Percentiles rank a stretch among this genome's conserved stretches.
phyloP scores from a whole-genome alignment of 371 early-diverging fungal genomes.

The Mortierella sp. region DNA sequence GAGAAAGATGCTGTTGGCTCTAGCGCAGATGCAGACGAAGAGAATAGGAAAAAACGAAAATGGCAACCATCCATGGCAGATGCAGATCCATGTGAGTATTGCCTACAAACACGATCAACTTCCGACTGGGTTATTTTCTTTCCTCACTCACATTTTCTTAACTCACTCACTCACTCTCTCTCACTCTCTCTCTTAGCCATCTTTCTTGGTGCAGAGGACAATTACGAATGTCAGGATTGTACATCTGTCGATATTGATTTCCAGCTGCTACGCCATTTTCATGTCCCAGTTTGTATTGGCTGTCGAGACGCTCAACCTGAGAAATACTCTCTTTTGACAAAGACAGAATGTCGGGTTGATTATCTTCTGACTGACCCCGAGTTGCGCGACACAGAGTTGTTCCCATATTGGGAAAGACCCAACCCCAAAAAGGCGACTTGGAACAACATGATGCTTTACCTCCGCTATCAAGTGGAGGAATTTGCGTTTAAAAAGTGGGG shows the following conservation, averaged over 20 bases:
- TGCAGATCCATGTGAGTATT: constrained; percentile 65
- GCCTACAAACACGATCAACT: neutral
- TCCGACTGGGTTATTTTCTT: neutral
- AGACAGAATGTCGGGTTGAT: constrained; percentile 86
- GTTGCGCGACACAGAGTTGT: constrained; percentile 79
- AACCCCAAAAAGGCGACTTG: constrained; percentile 96
- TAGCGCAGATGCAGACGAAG: constrained; percentile 39
- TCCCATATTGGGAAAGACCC: constrained; percentile 90
- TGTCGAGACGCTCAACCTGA: constrained; percentile 85
- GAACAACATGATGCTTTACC: constrained; percentile 96
- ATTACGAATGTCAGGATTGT: constrained; percentile 85
- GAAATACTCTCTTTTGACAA: constrained; percentile 92
- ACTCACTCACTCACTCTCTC: constrained; percentile 7
- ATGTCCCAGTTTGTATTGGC: constrained; percentile 76
- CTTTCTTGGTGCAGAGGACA: constrained; percentile 70
- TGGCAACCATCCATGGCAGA: constrained; percentile 33
- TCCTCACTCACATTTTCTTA: neutral
- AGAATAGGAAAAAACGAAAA: constrained; percentile 33
- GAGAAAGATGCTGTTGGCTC: constrained; percentile 44
- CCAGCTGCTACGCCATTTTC: constrained; percentile 77
- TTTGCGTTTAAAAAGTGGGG: constrained; percentile 97
- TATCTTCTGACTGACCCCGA: constrained; percentile 94
- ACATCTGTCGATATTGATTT: constrained; percentile 82
- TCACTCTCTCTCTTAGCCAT: constrained; percentile 58
- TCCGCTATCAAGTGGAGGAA: constrained; percentile 90